Base-by-base conservation (phyloP, 495 filamentous ascomycete species). In the Achaetomiella virescens region DNA sequence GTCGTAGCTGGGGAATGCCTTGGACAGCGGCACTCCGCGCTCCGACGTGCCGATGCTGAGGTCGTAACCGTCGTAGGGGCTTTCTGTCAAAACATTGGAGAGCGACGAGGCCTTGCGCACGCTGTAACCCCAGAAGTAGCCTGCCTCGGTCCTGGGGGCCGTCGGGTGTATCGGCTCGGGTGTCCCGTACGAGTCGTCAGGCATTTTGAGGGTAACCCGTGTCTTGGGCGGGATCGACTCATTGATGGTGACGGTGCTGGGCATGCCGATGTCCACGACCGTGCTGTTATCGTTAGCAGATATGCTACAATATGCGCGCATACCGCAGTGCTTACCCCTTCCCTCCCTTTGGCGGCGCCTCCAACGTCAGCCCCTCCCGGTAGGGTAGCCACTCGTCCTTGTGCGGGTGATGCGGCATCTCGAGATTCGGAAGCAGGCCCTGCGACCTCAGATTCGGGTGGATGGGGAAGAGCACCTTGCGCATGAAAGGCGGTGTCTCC, bases 71-170 rank as follows among this genome's bases (percentile, higher is more conserved):
- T 83, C 77, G 62, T 79, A 82, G 33, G 76, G 75, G 60, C 81
- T 78, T 53, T 85, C 74, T 17, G 84, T 87, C 57, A 88, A 84
- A 17, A 91, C 81, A 24, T 72, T 72, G 0, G 85, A 84, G 3
- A 91, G 70, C 0, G 78, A 80, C 1, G 66, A 52, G 17, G 82
- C 81, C 31, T 73, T 76, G 4, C 88, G 79, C 10, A 86, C 76
- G 12, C 65, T 78, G 65, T 82, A 91, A 43, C 88, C 88, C 87
- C 86, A 90, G 66, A 89, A 91, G 66, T 86, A 88, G 6, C 88
- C 88, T 0, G 64, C 77, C 47, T 87, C 80, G 27, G 83, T 79
- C 29, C 88, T 75, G 0, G 88, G 87, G 6, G 72, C 70, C 33
- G 74, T 68, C 0, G 85, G 84, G 43, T 78, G 74, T 3, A 88